phyloP scores from a whole-genome alignment of 2,329 filamentous ascomycete species.

The Furcasterigmium furcatum region DNA sequence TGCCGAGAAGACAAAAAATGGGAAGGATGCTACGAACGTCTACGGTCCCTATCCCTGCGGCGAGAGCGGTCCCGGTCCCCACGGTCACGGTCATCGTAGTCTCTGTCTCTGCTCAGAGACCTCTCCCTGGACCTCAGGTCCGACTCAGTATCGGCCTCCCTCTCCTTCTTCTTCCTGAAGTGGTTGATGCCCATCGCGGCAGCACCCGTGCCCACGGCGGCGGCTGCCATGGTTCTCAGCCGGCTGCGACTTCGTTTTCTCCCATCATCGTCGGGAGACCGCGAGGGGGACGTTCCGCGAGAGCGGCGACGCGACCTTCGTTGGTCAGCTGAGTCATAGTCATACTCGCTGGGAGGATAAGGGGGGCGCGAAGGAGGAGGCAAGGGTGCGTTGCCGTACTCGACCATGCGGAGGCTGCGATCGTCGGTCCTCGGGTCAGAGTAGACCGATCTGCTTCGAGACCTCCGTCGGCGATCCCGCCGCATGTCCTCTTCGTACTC shows the following conservation, averaged over 20 bases:
- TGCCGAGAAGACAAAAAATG: neutral
- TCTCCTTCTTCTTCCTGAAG: constrained; percentile 46
- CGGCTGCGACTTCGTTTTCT: constrained; percentile 52
- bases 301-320: constrained; percentile 32
- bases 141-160: constrained; percentile 29
- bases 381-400: constrained; percentile 60
- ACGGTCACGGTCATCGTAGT: constrained; percentile 18
- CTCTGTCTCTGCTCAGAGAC: constrained; percentile 14
- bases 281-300: constrained; percentile 27
- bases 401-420: constrained; percentile 66
- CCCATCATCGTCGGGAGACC: constrained; percentile 26
- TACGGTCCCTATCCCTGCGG: constrained; percentile 25
- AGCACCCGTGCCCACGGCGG: constrained; percentile 52
- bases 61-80: constrained; percentile 15
- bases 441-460: constrained; percentile 50
- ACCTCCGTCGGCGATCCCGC: constrained; percentile 15
- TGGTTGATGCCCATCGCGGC: constrained; percentile 63
- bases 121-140: constrained; percentile 11
- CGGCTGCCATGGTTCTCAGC: constrained; percentile 52
- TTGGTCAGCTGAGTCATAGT: constrained; percentile 47
- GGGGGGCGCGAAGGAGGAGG: constrained; percentile 34
- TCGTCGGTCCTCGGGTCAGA: constrained; percentile 52
- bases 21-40: constrained; percentile 22
- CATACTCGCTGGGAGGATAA: constrained; percentile 25
- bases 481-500: constrained; percentile 17